Evolutionary conservation across 2,329 filamentous ascomycete species (phyloP).

Genomic region (Pseudocercospora pini-densiflorae): DNA sequence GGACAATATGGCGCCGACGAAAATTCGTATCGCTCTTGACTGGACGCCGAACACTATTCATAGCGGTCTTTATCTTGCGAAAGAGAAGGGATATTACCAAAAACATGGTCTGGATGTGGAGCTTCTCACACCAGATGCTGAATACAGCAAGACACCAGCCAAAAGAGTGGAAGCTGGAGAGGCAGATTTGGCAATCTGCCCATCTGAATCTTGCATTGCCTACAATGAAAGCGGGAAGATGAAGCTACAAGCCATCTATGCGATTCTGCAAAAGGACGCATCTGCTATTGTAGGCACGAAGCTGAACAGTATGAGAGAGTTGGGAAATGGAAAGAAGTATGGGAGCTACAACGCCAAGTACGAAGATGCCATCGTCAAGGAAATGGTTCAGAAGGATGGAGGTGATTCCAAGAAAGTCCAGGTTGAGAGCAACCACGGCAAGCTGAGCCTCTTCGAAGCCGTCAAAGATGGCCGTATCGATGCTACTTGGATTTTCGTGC

Average conservation of each 20-base stretch:
- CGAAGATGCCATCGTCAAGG: conserved; percentile 38
- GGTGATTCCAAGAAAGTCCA: conserved; percentile 31
- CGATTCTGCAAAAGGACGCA: conserved; percentile 40
- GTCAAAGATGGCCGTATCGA: conserved; percentile 36
- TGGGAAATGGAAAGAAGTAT: conserved; percentile 36
- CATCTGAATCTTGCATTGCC: conserved; percentile 40
- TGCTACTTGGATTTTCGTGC: conserved; percentile 41
- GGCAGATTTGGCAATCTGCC: conserved; percentile 40
- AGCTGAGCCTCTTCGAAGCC: conserved; percentile 37
- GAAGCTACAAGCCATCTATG: conserved; percentile 40
- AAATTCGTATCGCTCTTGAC: conserved; percentile 38
- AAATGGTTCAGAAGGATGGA: conserved; percentile 36
- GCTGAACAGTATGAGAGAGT: conserved; percentile 29
- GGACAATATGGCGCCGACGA: conserved; percentile 23
- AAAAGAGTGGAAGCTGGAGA: conserved; percentile 34
- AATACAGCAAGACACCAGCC: conserved; percentile 38
- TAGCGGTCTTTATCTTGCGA: conserved; percentile 38
- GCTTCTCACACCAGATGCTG: conserved; percentile 35
- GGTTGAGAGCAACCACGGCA: conserved; percentile 34
- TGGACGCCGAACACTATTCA: conserved; percentile 43
- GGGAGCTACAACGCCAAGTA: conserved; percentile 41
- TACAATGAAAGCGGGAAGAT: conserved; percentile 38
- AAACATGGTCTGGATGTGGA: conserved; percentile 33
- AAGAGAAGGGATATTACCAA: conserved; percentile 31
- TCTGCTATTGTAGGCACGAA: conserved; percentile 37